phyloP scores from a whole-genome alignment of 2,329 filamentous ascomycete species.

The Ceratocystis destructans region DNA sequence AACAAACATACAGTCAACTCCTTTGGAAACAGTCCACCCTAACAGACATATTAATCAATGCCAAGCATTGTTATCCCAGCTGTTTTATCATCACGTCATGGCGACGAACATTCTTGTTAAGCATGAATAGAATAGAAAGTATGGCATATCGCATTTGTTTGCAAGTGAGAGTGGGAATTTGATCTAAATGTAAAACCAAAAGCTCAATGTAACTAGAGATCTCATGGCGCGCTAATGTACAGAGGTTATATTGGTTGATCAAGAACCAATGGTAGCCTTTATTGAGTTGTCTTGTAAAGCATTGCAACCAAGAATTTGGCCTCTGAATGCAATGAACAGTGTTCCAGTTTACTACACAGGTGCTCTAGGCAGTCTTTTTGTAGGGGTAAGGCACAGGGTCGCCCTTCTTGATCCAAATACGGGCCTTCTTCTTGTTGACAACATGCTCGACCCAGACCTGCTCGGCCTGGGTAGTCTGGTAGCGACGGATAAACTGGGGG shows the following conservation, averaged over 20 bases:
- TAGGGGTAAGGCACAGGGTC: constrained; percentile 54
- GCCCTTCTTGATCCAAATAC: constrained; percentile 68
- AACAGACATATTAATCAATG: background rate
- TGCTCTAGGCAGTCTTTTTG: constrained; percentile 27
- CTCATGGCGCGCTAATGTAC: background rate
- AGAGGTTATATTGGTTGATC: constrained; percentile 7
- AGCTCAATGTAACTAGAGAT: background rate
- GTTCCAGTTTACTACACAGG: too few relatives aligned
- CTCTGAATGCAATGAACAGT: background rate
- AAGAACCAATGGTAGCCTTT: background rate
- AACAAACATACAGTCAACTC: background rate
- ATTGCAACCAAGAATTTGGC: background rate
- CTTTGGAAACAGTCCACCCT: background rate
- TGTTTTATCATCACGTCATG: background rate
- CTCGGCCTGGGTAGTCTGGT: constrained; percentile 58
- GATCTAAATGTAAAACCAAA: background rate
- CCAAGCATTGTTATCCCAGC: background rate
- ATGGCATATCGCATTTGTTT: background rate
- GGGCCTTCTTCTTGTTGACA: constrained; percentile 73
- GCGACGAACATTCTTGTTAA: background rate
- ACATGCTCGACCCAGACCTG: constrained; percentile 86
- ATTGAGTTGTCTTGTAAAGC: background rate
- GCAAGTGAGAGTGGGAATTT: background rate
- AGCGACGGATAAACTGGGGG: constrained; percentile 74
- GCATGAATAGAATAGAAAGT: constrained; percentile 1